phyloP scores from a whole-genome alignment of 2,329 filamentous ascomycete genomes.

The Pseudovirgaria hyperparasitica region DNA sequence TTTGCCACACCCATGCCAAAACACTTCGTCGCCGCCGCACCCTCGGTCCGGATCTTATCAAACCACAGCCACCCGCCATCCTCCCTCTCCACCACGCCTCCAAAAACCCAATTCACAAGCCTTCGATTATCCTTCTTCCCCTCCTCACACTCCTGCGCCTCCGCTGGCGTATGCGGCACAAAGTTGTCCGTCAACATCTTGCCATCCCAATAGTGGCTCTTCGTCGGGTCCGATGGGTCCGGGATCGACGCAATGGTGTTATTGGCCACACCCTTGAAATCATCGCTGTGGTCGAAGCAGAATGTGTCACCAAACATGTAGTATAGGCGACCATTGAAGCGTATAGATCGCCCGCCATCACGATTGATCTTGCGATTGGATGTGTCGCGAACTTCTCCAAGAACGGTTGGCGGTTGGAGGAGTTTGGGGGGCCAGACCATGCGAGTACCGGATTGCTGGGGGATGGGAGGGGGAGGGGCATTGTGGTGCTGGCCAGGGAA shows the following conservation, averaged over 20 bases:
- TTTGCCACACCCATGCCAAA: conserved; percentile 7
- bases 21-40: conserved; percentile 3
- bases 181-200: conserved; percentile 6
- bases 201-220: conserved; percentile 3
- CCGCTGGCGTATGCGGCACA: conserved; percentile 3
- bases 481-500: no score
- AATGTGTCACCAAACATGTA: conserved; percentile 10
- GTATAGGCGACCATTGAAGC: conserved; percentile 5
- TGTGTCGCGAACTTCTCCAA: conserved; percentile 6
- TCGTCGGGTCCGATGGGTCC: conserved; percentile 3
- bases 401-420: conserved; percentile 1
- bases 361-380: conserved; percentile 5
- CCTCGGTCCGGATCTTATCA: conserved; percentile 6
- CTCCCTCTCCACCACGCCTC: conserved; percentile 7
- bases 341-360: conserved; percentile 6
- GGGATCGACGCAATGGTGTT: conserved; percentile 7
- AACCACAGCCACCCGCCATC: conserved; percentile 8
- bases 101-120: conserved; percentile 8
- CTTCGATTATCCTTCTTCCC: conserved; percentile 6
- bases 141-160: conserved; percentile 4
- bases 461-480: no score
- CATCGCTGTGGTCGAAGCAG: conserved; percentile 5
- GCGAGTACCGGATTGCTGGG: no score
- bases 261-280: conserved; percentile 8
- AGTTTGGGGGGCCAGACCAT: conserved; percentile 7